Conservation (phyloP, 371 early-diverging fungal genomes). For the Zopfochytrium polystomum region DNA sequence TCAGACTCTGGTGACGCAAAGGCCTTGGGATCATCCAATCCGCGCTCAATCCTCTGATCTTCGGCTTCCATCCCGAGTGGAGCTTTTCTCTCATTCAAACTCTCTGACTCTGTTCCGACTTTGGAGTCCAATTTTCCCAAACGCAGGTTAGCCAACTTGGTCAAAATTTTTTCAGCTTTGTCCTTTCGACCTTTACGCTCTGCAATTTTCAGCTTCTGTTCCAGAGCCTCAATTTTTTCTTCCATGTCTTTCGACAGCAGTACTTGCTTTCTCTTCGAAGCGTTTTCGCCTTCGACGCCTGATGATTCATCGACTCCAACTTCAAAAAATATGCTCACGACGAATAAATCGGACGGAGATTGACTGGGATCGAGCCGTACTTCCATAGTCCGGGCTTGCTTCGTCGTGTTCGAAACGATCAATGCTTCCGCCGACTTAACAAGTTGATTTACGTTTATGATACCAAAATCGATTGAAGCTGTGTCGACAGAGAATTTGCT, state of each 20-base stretch:
- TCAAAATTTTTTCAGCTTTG: conserved; percentile 82
- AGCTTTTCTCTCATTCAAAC: no score
- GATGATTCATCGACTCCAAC: conserved; percentile 50
- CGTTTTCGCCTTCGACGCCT: not conserved
- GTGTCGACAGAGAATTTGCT: conserved; percentile 82
- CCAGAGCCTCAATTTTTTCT: conserved; percentile 91
- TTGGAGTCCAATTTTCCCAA: conserved; percentile 28
- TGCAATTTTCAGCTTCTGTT: conserved; percentile 97
- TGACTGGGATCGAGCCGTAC: conserved; percentile 67
- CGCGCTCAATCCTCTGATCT: no score
- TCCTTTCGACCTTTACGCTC: conserved; percentile 84
- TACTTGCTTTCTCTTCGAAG: conserved; percentile 36
- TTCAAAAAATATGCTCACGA: conserved; percentile 38
- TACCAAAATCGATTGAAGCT: conserved; percentile 73
- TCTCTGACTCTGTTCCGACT: no score
- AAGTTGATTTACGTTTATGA: conserved; percentile 57
- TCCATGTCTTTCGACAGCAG: conserved; percentile 75
- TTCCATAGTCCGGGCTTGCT: conserved; percentile 77
- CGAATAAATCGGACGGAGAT: not conserved
- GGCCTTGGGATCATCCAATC: no score
- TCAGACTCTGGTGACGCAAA: no score
- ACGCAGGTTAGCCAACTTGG: conserved; percentile 62
- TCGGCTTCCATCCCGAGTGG: no score
- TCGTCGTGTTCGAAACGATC: conserved; percentile 70
- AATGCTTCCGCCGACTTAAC: conserved; percentile 50